Evolutionary conservation across 1,284 basidiomycete genomes (phyloP).

Genomic region (Fomitopsis palustris): DNA sequence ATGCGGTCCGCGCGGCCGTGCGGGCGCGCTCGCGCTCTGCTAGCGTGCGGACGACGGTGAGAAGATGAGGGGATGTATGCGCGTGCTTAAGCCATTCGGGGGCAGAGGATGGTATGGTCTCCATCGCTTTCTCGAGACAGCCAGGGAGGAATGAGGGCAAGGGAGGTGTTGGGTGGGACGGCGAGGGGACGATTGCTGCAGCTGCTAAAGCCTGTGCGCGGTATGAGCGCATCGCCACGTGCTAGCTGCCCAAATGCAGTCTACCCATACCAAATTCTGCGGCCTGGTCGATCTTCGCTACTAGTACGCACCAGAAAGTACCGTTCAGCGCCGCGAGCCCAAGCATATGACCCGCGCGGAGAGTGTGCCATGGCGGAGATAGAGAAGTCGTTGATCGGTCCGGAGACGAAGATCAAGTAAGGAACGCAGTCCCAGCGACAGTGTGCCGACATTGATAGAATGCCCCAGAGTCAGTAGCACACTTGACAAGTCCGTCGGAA

Average conservation of each 20-base stretch:
- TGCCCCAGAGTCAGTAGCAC: constrained; percentile 75
- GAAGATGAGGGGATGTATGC: constrained; percentile 31
- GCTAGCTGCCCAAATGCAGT: not conserved
- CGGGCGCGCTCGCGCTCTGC: constrained; percentile 40
- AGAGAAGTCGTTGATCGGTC: constrained; percentile 30
- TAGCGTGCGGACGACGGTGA: constrained; percentile 33
- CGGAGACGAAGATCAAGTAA: constrained; percentile 53
- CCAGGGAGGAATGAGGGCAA: not conserved
- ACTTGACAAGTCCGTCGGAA: constrained; percentile 72
- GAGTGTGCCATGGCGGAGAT: not conserved
- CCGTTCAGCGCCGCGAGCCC: not conserved
- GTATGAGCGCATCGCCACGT: not conserved
- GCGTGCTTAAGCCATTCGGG: constrained; percentile 31
- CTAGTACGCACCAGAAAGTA: not conserved
- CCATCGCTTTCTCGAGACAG: constrained; percentile 1
- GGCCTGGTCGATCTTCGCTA: not conserved
- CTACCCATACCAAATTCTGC: not conserved
- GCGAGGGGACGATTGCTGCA: not conserved
- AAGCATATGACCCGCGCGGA: not conserved
- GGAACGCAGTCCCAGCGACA: constrained; percentile 12
- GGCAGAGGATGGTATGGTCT: not conserved
- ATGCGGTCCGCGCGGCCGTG: constrained; percentile 30
- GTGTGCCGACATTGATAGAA: not conserved
- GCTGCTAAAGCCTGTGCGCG: not conserved
- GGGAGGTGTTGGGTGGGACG: too few relatives aligned